phyloP scores from a whole-genome alignment of 2,329 filamentous ascomycete genomes.

The Aureobasidium melanogenum region DNA sequence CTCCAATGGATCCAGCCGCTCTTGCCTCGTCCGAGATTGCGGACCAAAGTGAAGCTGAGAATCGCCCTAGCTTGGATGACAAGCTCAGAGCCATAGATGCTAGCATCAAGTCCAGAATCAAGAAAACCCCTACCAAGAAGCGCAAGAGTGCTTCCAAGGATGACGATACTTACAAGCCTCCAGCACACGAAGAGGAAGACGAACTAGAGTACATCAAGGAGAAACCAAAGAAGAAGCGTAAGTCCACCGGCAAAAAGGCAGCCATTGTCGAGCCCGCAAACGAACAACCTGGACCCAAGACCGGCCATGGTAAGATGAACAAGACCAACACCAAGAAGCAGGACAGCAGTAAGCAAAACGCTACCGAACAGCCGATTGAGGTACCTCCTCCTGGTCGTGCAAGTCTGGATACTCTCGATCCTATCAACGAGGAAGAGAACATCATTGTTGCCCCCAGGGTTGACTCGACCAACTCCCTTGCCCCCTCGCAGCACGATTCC shows the following conservation, averaged over 20 bases:
- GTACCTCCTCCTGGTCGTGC: conserved; percentile 12
- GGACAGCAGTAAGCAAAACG: not conserved
- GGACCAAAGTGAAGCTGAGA: not conserved
- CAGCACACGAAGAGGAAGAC: conserved; percentile 11
- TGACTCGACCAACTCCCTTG: conserved; percentile 2
- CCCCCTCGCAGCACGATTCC: conserved; percentile 6
- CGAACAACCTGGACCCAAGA: conserved; percentile 18
- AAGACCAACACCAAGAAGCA: conserved; percentile 4
- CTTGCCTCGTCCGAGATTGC: conserved; percentile 2
- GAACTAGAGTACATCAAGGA: conserved; percentile 8
- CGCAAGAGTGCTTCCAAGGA: conserved; percentile 27
- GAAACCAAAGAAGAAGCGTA: conserved; percentile 19
- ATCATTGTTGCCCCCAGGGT: not conserved
- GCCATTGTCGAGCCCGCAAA: conserved; percentile 8
- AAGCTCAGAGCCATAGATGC: conserved; percentile 23
- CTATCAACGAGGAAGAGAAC: conserved; percentile 24
- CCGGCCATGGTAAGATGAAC: conserved; percentile 20
- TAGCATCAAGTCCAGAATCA: conserved; percentile 16
- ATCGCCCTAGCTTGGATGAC: conserved; percentile 19
- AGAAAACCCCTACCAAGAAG: conserved; percentile 25
- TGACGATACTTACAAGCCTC: conserved; percentile 23
- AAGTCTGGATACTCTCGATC: conserved; percentile 24
- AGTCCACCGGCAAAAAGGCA: conserved; percentile 7
- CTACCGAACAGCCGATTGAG: not conserved
- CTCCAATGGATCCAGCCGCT: conserved; percentile 1